phyloP scores from a whole-genome alignment of 140 eudicot species.

The Bidens hawaiensis region DNA sequence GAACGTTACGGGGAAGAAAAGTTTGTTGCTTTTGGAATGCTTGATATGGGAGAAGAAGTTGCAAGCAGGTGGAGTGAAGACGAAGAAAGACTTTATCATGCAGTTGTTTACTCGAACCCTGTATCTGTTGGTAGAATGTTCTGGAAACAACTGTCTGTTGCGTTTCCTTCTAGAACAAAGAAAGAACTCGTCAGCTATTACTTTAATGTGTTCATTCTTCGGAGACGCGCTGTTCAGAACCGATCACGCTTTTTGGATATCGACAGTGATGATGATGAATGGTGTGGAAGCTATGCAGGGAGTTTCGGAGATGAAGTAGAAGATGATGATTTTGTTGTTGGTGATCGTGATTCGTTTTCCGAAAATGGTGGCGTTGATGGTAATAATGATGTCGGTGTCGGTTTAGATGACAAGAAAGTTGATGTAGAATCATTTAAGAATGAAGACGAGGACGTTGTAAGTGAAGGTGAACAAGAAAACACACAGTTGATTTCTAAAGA shows the following conservation, averaged over 20 bases:
- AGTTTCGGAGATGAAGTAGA: constrained; percentile 24
- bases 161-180: constrained; percentile 50
- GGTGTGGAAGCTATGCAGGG: constrained; percentile 34
- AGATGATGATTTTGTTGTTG: constrained; percentile 30
- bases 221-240: constrained; percentile 74
- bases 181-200: constrained; percentile 73
- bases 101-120: constrained; percentile 59
- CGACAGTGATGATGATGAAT: constrained; percentile 79
- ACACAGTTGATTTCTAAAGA: constrained; percentile 22
- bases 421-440: constrained; percentile 14
- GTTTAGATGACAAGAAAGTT: neutral
- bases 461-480: constrained; percentile 8
- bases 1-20: constrained; percentile 38
- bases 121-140: constrained; percentile 43
- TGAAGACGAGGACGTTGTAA: constrained; percentile 4
- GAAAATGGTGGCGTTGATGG: constrained; percentile 16
- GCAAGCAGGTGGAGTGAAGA: constrained; percentile 58
- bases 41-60: constrained; percentile 84
- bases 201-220: constrained; percentile 75
- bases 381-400: neutral
- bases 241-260: constrained; percentile 43
- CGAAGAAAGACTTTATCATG: constrained; percentile 55
- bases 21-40: constrained; percentile 56
- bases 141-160: constrained; percentile 51
- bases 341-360: constrained; percentile 24